These are phyloP conservation scores for Capronia epimyces DNA, from an alignment of 2,329 filamentous ascomycete species.

Conservation along the genomic window DNA sequence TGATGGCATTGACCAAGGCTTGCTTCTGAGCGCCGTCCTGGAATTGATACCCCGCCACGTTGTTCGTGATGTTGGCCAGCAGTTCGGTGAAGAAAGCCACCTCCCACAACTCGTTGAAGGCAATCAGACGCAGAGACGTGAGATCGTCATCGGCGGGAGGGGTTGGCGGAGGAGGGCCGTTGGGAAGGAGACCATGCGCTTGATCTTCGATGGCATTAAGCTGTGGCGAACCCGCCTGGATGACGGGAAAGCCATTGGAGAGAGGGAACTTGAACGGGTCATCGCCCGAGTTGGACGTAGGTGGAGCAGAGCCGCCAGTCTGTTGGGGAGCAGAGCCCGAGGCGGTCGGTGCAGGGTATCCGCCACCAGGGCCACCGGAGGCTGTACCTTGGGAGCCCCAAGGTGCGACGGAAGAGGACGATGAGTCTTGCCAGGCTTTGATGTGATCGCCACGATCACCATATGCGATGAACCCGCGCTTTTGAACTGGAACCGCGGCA, in stretches of 20 bases:
- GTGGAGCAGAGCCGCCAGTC: background rate
- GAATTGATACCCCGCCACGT: slow-evolving; percentile 46
- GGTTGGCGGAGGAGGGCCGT: slow-evolving; percentile 48
- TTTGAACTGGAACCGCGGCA: slow-evolving; percentile 19
- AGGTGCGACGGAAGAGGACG: background rate
- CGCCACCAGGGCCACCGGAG: background rate
- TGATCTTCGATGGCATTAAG: slow-evolving; percentile 48
- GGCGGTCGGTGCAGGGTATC: background rate
- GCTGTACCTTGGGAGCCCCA: background rate
- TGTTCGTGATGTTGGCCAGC: slow-evolving; percentile 57
- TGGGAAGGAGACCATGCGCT: slow-evolving; percentile 59
- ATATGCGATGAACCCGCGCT: slow-evolving; percentile 12
- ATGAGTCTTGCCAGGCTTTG: slow-evolving; percentile 4
- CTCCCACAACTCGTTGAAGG: slow-evolving; percentile 69
- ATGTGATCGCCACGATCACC: slow-evolving; percentile 9
- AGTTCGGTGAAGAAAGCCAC: slow-evolving; percentile 63
- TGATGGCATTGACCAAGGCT: slow-evolving; percentile 44
- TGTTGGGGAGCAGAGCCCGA: background rate
- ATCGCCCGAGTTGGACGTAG: slow-evolving; percentile 5
- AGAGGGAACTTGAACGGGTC: slow-evolving; percentile 26
- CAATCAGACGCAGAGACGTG: slow-evolving; percentile 59
- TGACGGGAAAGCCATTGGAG: slow-evolving; percentile 56
- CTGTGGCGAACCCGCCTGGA: slow-evolving; percentile 43
- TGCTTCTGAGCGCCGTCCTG: slow-evolving; percentile 39
- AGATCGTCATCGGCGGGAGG: slow-evolving; percentile 48